Evolutionary conservation across 257 asterid species (phyloP).

Genomic region (Catharanthus roseus): DNA sequence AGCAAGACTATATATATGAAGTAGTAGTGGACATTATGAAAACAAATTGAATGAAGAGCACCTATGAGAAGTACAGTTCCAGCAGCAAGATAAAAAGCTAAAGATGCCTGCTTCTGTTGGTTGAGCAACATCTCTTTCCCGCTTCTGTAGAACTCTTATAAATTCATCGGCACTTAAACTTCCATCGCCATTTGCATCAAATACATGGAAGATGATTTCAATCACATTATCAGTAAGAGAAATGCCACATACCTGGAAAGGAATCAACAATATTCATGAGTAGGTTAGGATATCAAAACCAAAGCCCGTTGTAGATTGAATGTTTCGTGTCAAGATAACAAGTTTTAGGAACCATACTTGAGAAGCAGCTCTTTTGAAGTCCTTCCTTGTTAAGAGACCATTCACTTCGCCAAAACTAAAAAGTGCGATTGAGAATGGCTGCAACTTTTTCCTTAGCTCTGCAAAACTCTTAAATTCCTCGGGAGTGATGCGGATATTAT

Average conservation of each 20-base stretch:
- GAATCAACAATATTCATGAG: slow-evolving; percentile 11
- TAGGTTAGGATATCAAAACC: background rate
- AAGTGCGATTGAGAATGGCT: slow-evolving; percentile 74
- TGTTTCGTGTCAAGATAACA: background rate
- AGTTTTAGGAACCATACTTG: slow-evolving; percentile 47
- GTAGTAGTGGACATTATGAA: slow-evolving; percentile 22
- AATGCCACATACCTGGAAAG: slow-evolving; percentile 69
- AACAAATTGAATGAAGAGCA: slow-evolving; percentile 31
- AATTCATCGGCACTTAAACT: slow-evolving; percentile 65
- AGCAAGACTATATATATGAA: background rate
- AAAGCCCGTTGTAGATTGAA: background rate
- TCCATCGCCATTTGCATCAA: slow-evolving; percentile 67
- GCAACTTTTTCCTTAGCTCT: slow-evolving; percentile 61
- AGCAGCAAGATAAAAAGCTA: slow-evolving; percentile 56
- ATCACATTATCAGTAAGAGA: slow-evolving; percentile 57
- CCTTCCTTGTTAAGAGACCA: slow-evolving; percentile 62
- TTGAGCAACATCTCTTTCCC: slow-evolving; percentile 63
- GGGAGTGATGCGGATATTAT: slow-evolving; percentile 41
- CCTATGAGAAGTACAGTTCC: slow-evolving; percentile 38
- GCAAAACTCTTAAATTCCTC: slow-evolving; percentile 76
- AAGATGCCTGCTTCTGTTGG: slow-evolving; percentile 78
- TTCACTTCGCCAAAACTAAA: slow-evolving; percentile 70
- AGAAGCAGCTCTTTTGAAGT: slow-evolving; percentile 79
- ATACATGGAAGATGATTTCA: slow-evolving; percentile 64
- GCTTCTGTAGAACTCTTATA: slow-evolving; percentile 62